phyloP scores from a whole-genome alignment of 208 protist genomes.

The Trypanosomatidae sp. region DNA sequence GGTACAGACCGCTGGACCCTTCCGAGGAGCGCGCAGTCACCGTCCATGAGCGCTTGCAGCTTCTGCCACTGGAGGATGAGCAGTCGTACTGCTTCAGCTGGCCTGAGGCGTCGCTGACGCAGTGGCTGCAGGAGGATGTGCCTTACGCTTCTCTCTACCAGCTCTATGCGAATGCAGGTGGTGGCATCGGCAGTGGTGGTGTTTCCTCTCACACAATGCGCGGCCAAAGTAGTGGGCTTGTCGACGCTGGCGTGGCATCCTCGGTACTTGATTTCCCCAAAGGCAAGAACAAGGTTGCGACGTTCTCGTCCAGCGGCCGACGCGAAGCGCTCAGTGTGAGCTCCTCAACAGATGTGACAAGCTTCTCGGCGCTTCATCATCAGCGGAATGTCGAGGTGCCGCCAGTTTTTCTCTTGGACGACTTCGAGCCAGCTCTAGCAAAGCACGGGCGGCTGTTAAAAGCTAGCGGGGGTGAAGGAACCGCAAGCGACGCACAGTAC shows the following conservation, averaged over 20 bases:
- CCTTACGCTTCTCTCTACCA: slow-evolving; percentile 25
- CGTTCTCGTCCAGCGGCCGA: background rate
- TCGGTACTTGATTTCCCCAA: background rate
- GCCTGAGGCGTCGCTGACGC: slow-evolving; percentile 53
- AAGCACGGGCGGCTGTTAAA: background rate
- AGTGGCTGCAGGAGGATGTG: slow-evolving; percentile 24
- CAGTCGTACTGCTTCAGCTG: slow-evolving; percentile 85
- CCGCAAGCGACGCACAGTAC: background rate
- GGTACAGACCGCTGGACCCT: slow-evolving; percentile 77
- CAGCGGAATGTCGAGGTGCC: slow-evolving; percentile 19
- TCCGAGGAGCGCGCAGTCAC: slow-evolving; percentile 65
- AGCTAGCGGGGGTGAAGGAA: background rate
- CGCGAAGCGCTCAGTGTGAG: background rate
- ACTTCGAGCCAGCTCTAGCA: background rate
- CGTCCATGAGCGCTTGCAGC: slow-evolving; percentile 41
- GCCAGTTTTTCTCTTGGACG: slow-evolving; percentile 17
- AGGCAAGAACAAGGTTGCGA: background rate
- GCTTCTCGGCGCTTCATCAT: background rate
- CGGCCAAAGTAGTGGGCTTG: background rate
- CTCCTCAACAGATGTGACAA: background rate
- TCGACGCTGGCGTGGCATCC: background rate
- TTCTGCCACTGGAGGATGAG: slow-evolving; percentile 65
- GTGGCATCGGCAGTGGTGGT: slow-evolving; percentile 3
- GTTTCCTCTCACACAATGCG: slow-evolving; percentile 1
- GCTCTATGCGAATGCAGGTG: slow-evolving; percentile 4